Evolutionary conservation across 1,284 basidiomycete species (phyloP).

Genomic region (Chiua sp.): DNA sequence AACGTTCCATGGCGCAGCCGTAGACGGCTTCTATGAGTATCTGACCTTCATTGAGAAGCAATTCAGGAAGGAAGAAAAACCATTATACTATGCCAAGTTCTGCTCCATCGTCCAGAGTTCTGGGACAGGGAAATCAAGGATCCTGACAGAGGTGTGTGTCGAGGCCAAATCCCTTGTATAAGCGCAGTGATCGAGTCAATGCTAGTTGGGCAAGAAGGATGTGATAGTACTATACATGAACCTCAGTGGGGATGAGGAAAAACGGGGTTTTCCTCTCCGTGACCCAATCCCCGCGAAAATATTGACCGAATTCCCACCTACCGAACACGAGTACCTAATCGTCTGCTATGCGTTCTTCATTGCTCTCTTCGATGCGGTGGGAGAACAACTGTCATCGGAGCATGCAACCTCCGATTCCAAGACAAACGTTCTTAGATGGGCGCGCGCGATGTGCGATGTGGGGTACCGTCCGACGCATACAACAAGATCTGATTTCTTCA

Average conservation of each 20-base stretch:
- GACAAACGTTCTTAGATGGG: neutral
- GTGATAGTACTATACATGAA: slow-evolving; percentile 27
- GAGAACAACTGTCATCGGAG: neutral
- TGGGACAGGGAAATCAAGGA: slow-evolving; percentile 24
- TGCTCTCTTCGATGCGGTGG: slow-evolving; percentile 13
- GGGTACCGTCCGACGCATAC: neutral
- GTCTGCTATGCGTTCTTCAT: slow-evolving; percentile 12
- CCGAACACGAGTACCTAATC: neutral
- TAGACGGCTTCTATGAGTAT: slow-evolving; percentile 23
- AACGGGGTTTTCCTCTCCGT: slow-evolving; percentile 7
- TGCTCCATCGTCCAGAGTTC: slow-evolving; percentile 29
- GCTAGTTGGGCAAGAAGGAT: slow-evolving; percentile 12
- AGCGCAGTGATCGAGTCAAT: neutral
- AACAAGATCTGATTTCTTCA: neutral
- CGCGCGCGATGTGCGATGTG: neutral
- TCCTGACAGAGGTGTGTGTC: slow-evolving; percentile 19
- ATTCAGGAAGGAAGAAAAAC: neutral
- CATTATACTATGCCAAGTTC: slow-evolving; percentile 17
- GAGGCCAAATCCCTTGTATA: neutral
- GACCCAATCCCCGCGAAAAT: slow-evolving; percentile 14
- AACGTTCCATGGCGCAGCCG: slow-evolving; percentile 12
- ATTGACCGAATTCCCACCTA: neutral
- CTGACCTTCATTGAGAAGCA: slow-evolving; percentile 10
- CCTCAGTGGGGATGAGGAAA: slow-evolving; percentile 3
- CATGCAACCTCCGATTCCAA: neutral